phyloP scores from a whole-genome alignment of 352 stramenopile species.

The Phytophthora cryptogea region DNA sequence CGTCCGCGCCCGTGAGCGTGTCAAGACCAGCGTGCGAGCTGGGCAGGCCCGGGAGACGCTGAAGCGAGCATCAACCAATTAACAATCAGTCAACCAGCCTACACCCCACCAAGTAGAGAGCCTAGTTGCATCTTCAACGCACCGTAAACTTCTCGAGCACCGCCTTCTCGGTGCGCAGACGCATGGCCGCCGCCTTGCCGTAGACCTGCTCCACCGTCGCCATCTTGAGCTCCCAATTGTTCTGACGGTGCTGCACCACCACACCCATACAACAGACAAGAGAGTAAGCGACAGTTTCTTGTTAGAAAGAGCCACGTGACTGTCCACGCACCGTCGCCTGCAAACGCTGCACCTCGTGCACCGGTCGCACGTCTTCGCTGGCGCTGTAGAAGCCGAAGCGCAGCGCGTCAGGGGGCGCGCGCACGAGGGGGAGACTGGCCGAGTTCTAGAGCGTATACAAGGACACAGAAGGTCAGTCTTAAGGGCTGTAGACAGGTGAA shows the following conservation, averaged over 20 bases:
- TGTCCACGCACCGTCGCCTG: slow-evolving; percentile 66
- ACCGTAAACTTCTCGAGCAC: slow-evolving; percentile 86
- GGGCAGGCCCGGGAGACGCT: slow-evolving; percentile 84
- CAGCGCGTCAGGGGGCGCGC: slow-evolving; percentile 76
- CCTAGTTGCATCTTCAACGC: not conserved
- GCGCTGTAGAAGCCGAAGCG: slow-evolving; percentile 86
- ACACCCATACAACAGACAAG: not conserved
- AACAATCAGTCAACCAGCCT: not conserved
- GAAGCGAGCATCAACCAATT: slow-evolving; percentile 3
- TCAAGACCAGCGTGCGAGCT: slow-evolving; percentile 79
- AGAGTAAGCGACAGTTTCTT: too few relatives aligned
- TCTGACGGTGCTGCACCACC: slow-evolving; percentile 58
- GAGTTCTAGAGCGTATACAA: slow-evolving; percentile 47
- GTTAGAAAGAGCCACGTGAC: not conserved
- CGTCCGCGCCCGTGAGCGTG: slow-evolving; percentile 78
- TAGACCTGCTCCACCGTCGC: slow-evolving; percentile 89
- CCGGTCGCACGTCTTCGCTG: slow-evolving; percentile 76
- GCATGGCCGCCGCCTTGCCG: slow-evolving; percentile 88
- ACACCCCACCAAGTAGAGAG: not conserved
- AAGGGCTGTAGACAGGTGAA: too few relatives aligned
- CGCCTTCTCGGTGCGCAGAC: slow-evolving; percentile 87
- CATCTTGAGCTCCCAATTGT: slow-evolving; percentile 90
- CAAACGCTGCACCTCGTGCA: slow-evolving; percentile 86
- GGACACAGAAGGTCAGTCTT: slow-evolving; percentile 1
- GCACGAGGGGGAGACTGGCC: slow-evolving; percentile 79